A percentile compares a stretch with the other conserved stretches of the same genome.
Evolutionary conservation across 768 basidiomycete genomes (phyloP).

Genomic region (Cystofilobasidium ferigula): DNA sequence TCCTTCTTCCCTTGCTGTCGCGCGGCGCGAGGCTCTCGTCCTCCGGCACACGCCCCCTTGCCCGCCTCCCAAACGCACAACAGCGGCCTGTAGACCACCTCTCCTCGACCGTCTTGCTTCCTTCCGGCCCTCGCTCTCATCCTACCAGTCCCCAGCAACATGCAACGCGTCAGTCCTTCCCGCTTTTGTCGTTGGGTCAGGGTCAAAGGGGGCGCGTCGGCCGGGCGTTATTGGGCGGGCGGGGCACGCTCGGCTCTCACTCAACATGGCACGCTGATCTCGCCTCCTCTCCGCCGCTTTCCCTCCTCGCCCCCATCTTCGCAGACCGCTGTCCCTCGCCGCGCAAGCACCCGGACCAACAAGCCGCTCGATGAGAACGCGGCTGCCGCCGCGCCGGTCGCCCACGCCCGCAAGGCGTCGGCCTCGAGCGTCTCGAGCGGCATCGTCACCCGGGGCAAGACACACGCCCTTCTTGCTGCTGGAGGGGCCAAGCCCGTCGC

Average conservation of each 20-base stretch:
- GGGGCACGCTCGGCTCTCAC: background rate
- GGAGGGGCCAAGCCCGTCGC: slow-evolving; percentile 44
- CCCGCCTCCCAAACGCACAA: background rate
- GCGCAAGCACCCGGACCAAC: slow-evolving; percentile 27
- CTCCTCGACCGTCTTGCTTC: background rate
- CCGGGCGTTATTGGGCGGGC: background rate
- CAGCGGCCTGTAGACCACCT: background rate
- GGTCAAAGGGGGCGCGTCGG: background rate
- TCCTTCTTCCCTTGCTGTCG: background rate
- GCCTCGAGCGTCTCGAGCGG: slow-evolving; percentile 20
- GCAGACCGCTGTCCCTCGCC: slow-evolving; percentile 29
- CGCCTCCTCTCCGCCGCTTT: background rate
- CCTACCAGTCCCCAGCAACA: background rate
- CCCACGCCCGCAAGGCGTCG: slow-evolving; percentile 32
- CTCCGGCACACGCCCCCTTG: background rate
- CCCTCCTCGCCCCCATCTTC: background rate
- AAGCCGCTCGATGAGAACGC: slow-evolving; percentile 35
- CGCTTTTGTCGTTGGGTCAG: background rate
- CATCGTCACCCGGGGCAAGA: slow-evolving; percentile 20
- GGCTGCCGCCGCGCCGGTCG: slow-evolving; percentile 26
- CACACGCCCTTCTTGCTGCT: slow-evolving; percentile 37
- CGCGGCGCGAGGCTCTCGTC: background rate
- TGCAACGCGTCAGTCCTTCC: background rate
- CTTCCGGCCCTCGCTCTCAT: no score
- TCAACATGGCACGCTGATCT: slow-evolving; percentile 2